Evolutionary conservation across 2,329 filamentous ascomycete species (phyloP).

Genomic region (Exophiala phaeomuriformis): DNA sequence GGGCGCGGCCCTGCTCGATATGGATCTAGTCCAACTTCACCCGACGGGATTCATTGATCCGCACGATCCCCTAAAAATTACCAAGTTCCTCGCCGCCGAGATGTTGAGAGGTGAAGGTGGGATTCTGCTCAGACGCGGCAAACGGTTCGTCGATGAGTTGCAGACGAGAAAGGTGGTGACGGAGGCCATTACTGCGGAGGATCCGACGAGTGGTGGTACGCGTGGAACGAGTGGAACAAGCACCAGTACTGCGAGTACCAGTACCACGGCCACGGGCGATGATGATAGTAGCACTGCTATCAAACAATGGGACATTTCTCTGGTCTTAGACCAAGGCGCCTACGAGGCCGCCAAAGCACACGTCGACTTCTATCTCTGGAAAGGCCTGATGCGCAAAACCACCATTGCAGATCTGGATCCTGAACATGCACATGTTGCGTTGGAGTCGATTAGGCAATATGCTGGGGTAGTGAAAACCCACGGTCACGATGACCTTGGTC

Average conservation of each 20-base stretch:
- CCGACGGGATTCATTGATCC: constrained; percentile 59
- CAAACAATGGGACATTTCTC: constrained; percentile 52
- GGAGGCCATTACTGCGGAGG: constrained; percentile 38
- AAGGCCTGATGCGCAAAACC: constrained; percentile 52
- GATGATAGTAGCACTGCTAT: constrained; percentile 15
- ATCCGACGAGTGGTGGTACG: no score
- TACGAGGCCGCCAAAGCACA: constrained; percentile 49
- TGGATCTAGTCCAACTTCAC: constrained; percentile 54
- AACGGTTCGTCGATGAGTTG: constrained; percentile 57
- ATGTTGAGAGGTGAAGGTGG: constrained; percentile 57
- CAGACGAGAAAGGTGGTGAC: constrained; percentile 54
- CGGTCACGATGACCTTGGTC: constrained; percentile 41
- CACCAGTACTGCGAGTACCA: no score
- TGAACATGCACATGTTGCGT: constrained; percentile 35
- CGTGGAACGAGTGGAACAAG: no score
- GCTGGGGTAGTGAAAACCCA: constrained; percentile 39
- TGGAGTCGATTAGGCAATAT: constrained; percentile 46
- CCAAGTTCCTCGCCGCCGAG: constrained; percentile 60
- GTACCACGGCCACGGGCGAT: constrained; percentile 22
- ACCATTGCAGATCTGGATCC: constrained; percentile 42
- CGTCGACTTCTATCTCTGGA: constrained; percentile 57
- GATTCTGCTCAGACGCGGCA: constrained; percentile 45
- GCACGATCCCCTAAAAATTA: constrained; percentile 36
- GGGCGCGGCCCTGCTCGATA: constrained; percentile 40
- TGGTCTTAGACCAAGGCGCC: constrained; percentile 55